Evolutionary conservation across 495 filamentous ascomycete species (phyloP).

Genomic region (Trichodelitschia bisporula): DNA sequence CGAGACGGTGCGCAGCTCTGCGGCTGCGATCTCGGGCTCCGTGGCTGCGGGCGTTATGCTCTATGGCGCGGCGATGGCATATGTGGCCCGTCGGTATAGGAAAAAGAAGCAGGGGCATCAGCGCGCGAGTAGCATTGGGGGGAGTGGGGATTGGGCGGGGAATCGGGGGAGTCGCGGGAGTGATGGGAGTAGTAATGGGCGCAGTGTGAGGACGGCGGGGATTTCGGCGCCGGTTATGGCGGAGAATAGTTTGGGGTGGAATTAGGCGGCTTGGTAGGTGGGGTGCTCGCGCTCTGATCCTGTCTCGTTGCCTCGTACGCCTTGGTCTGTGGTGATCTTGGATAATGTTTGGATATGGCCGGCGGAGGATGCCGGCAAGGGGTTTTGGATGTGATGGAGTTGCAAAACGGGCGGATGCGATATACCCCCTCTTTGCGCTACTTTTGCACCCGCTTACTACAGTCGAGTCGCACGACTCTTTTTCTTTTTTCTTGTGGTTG

Average conservation of each 20-base stretch:
- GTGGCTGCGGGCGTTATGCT: constrained; percentile 57
- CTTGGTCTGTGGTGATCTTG: too few relatives aligned
- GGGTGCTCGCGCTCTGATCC: too few relatives aligned
- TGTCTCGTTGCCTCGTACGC: too few relatives aligned
- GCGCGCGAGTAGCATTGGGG: constrained; percentile 28
- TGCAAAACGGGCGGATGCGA: too few relatives aligned
- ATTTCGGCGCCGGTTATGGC: constrained; percentile 78
- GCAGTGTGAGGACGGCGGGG: constrained; percentile 30
- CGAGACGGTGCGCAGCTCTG: constrained; percentile 38
- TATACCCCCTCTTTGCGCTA: too few relatives aligned
- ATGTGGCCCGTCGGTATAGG: constrained; percentile 81
- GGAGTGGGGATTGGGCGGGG: constrained; percentile 29
- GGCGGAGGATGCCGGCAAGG: too few relatives aligned
- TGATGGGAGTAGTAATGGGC: constrained; percentile 33
- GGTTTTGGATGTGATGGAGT: too few relatives aligned
- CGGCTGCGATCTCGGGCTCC: constrained; percentile 61
- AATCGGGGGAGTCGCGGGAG: constrained; percentile 48
- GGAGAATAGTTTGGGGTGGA: constrained; percentile 96
- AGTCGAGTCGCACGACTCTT: too few relatives aligned
- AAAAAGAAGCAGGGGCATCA: constrained; percentile 51
- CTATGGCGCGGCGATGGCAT: constrained; percentile 99
- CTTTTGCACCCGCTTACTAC: too few relatives aligned
- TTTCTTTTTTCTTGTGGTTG: too few relatives aligned
- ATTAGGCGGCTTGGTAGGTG: too few relatives aligned
- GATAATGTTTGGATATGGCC: too few relatives aligned